These are phyloP conservation scores for Candida takata DNA, from an alignment of 805 yeast genomes.

Conservation along the genomic window DNA sequence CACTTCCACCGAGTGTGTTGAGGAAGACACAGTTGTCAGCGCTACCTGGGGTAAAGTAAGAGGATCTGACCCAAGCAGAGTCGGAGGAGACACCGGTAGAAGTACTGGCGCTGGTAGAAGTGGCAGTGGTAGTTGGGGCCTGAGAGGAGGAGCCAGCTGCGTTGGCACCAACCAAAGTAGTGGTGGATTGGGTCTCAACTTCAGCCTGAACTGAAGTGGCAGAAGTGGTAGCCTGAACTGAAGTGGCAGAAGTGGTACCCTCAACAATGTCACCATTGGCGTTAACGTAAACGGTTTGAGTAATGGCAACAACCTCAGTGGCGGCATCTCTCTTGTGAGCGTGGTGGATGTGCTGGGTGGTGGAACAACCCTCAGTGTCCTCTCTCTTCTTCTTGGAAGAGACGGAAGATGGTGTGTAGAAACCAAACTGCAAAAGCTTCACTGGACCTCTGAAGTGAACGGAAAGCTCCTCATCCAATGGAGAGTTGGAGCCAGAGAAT, in stretches of 20 bases:
- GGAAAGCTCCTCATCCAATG: slow-evolving; percentile 80
- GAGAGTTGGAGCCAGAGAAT: slow-evolving; percentile 70
- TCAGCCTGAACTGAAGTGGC: slow-evolving; percentile 22
- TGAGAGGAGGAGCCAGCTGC: slow-evolving; percentile 23
- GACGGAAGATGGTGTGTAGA: slow-evolving; percentile 62
- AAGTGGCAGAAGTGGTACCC: slow-evolving; percentile 24
- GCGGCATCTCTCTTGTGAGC: slow-evolving; percentile 53
- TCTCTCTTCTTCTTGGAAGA: slow-evolving; percentile 37
- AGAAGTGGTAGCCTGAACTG: slow-evolving; percentile 18
- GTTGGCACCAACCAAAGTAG: slow-evolving; percentile 6
- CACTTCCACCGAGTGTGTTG: slow-evolving; percentile 84
- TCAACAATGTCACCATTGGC: slow-evolving; percentile 37
- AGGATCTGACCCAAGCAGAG: slow-evolving; percentile 62
- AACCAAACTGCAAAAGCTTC: slow-evolving; percentile 77
- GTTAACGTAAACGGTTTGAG: slow-evolving; percentile 72
- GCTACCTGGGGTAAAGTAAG: slow-evolving; percentile 71
- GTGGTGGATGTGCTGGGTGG: slow-evolving; percentile 36
- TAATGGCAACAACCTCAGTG: slow-evolving; percentile 61
- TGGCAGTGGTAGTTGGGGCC: slow-evolving; percentile 26
- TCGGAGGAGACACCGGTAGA: slow-evolving; percentile 29
- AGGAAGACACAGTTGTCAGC: slow-evolving; percentile 71
- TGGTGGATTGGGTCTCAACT: slow-evolving; percentile 1
- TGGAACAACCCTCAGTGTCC: slow-evolving; percentile 23
- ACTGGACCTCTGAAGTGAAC: slow-evolving; percentile 90
- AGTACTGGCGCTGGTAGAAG: slow-evolving; percentile 25